Evolutionary conservation across 495 filamentous ascomycete genomes (phyloP), one percentile per base, ranked within the genome.

Genomic region (Podospora appendiculata): DNA sequence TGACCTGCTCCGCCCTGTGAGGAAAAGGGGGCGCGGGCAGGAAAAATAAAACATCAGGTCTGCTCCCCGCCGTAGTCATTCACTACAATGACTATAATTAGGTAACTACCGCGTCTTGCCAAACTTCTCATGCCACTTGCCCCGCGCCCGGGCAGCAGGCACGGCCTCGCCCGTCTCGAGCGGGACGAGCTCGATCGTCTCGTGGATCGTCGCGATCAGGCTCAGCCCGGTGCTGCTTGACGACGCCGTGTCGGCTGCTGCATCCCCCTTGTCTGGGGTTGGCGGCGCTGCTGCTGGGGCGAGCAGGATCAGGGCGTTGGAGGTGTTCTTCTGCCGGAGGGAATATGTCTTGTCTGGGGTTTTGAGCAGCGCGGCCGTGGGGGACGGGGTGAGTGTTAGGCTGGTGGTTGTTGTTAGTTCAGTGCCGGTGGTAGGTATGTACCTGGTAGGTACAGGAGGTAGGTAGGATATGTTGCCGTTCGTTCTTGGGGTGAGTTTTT

Each of bases 121-220:
- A 70, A 95, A 92, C 58, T 80, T 84, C 64, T 94, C 90, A 66
- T 95, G 90, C 90, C 90, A 95, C 61, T 92, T 94, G 51, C 89
- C 80, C 56, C 75, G 76, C 46, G 79, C 79, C 33, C 68, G 69
- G 38, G 73, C 71, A 4, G 64, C 61, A 10, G 65, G 52, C n/a
- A 62, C 60, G 11, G 46, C 55, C 8, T 51, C 52, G 3, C 41
- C 52, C 3, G 51, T 51, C 8, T 63, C 57, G 51, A 71, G 66
- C 1, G 72, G 60, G 6, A 77, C 65, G 12, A 88, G 66, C 65
- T 93, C 89, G 12, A 94, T 76, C 8, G 86, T 92, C 43, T 87
- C 83, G 39, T 80, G 76, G 56, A 86, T 82, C 35, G 86, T 86
- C 2, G 89, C 79, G 45, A 94, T 81, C 1, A 82, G 70, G 3